Conservation (phyloP, 2,329 filamentous ascomycete species). For the Penicillium concentricum region DNA sequence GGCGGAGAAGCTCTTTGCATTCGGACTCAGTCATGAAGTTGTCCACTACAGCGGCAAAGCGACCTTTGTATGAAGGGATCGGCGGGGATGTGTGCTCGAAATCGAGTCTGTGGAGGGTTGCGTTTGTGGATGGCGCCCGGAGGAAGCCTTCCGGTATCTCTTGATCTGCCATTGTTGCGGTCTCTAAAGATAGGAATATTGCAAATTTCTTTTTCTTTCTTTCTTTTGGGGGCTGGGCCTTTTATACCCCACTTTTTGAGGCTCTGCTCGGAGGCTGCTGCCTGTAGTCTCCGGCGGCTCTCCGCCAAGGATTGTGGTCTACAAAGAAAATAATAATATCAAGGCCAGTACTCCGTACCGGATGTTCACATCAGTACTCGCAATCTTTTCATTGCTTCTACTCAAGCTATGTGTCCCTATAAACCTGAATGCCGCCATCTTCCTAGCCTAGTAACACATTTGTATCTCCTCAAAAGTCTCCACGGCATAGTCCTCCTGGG, state of each 20-base stretch:
- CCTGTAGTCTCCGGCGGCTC: not conserved
- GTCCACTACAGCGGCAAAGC: slow-evolving; percentile 64
- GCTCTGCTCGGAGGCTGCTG: not conserved
- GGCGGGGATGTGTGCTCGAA: slow-evolving; percentile 47
- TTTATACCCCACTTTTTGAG: not conserved
- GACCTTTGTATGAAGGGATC: slow-evolving; percentile 54
- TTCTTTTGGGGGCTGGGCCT: not conserved
- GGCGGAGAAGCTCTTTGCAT: slow-evolving; percentile 57
- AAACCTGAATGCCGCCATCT: too few relatives aligned
- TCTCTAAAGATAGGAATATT: not conserved
- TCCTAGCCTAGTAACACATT: too few relatives aligned
- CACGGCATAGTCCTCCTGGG: not conserved
- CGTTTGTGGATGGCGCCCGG: slow-evolving; percentile 37
- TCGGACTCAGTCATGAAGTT: slow-evolving; percentile 62
- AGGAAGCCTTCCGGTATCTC: slow-evolving; percentile 28
- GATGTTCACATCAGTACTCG: too few relatives aligned
- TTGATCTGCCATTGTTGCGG: not conserved
- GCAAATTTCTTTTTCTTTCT: not conserved
- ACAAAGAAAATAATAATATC: not conserved
- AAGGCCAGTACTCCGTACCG: too few relatives aligned
- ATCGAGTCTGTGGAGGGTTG: slow-evolving; percentile 53
- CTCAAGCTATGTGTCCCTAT: not conserved
- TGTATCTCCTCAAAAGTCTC: not conserved
- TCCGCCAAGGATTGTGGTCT: not conserved
- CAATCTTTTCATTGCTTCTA: not conserved